Evolutionary conservation across 163 green algal genomes (phyloP), one percentile per base, ranked within the genome.

Genomic region (Prototheca wickerhamii): DNA sequence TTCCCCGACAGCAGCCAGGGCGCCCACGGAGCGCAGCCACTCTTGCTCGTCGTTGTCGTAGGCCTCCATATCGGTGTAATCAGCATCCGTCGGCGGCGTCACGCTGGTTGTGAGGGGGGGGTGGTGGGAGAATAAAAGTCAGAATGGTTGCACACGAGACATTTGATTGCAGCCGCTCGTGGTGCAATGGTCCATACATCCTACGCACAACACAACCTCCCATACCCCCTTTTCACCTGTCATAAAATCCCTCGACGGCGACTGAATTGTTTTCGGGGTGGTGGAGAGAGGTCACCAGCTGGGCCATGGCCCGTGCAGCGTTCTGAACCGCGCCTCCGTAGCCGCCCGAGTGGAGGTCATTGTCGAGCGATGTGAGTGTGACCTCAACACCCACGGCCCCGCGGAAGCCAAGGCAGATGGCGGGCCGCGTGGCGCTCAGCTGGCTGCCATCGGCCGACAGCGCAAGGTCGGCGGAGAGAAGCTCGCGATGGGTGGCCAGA

Each of bases 391-490:
- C 71, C 23, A 60, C 40, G 0, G 70, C 67, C 10, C 77, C 77
- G 30, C 76, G 53, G 32, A 79, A 64, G 29, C 70, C 71, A 28
- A 82, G 68, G 7, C 57, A 32, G 12, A 82, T 52, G 6, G 31
- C 20, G 23, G 62, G 61, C 52, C 70, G 60, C 10, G 29, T 52
- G 26, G 30, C 53, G 4, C 60, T 34, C 23, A 58, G n/a, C 67
- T 82, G 77, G 7, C 64, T 53, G 21, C 77, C 74, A 31, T 82
- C 74, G 25, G 74, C 74, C 20, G 71, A 80, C 21, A 83, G 43
- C 29, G 71, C 74, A 59, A 68, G 63, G 58, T 85, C 74, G 34
- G 40, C 40, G 2, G 49, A 6, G 29, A 83, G 64, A 20, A 70
- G 46, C n/a, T 59, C 51, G 8, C 32, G 46, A 40, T 85, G 60